phyloP scores from a whole-genome alignment of 495 filamentous ascomycete genomes.

The Elasticomyces elasticus region DNA sequence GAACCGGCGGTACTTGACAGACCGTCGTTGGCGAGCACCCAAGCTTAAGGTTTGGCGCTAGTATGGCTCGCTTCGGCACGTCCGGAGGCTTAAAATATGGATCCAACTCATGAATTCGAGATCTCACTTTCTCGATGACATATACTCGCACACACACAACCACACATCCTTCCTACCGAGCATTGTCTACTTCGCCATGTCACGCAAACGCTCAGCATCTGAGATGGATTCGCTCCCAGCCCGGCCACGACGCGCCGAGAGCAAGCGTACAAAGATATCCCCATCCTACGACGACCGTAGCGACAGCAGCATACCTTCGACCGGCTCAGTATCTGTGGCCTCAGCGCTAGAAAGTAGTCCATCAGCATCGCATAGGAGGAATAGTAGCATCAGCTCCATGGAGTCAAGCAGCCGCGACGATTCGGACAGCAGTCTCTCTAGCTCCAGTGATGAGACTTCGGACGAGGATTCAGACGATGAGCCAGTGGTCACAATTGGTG shows the following conservation, averaged over 20 bases:
- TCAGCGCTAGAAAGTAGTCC: constrained; percentile 15
- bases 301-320: constrained; percentile 13
- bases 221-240: not conserved
- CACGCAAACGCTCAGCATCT: constrained; percentile 1
- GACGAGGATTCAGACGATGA: constrained; percentile 4
- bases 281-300: not conserved
- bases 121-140: not conserved
- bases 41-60: too few species aligned
- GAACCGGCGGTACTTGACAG: too few species aligned
- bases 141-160: too few species aligned
- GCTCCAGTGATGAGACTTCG: not conserved
- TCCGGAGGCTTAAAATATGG: too few species aligned
- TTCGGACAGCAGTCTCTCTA: constrained; percentile 12
- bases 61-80: too few species aligned
- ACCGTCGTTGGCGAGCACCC: too few species aligned
- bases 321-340: constrained; percentile 16
- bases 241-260: not conserved
- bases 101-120: not conserved
- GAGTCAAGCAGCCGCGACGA: not conserved
- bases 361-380: not conserved
- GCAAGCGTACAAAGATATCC: constrained; percentile 9
- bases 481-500: constrained; percentile 2
- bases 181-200: not conserved
- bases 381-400: constrained; percentile 15
- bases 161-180: not conserved